phyloP scores from a whole-genome alignment of 2,329 filamentous ascomycete species.

The Colletotrichum sp. region DNA sequence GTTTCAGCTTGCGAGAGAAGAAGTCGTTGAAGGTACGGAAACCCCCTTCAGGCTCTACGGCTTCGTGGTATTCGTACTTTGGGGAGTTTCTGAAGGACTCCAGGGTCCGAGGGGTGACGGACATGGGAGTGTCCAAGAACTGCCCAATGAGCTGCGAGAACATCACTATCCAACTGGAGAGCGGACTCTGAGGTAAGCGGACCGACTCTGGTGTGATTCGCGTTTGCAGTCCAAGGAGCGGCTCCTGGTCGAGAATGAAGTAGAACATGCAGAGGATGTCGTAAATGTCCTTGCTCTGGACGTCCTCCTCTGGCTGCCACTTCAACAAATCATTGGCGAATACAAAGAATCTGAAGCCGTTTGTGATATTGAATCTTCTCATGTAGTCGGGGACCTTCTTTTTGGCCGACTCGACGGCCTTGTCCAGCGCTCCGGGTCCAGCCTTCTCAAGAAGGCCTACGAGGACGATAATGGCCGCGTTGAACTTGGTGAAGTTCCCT shows the following conservation, averaged over 20 bases:
- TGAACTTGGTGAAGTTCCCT: not conserved
- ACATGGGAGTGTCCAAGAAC: conserved; percentile 36
- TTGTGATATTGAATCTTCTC: not conserved
- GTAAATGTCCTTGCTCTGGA: conserved; percentile 39
- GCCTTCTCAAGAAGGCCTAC: not conserved
- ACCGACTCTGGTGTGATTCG: conserved; percentile 32
- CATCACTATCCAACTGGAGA: conserved; percentile 43
- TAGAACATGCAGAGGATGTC: conserved; percentile 43
- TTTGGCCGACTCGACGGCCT: not conserved
- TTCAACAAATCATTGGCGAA: conserved; percentile 34
- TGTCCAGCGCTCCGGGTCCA: not conserved
- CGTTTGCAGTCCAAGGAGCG: conserved; percentile 24
- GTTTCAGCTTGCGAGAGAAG: conserved; percentile 41
- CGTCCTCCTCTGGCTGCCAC: conserved; percentile 41
- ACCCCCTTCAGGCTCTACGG: conserved; percentile 32
- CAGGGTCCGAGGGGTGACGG: conserved; percentile 33
- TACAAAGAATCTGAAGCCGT: conserved; percentile 22
- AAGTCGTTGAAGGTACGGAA: conserved; percentile 45
- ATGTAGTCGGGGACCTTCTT: not conserved
- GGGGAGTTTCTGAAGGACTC: conserved; percentile 35
- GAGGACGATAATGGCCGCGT: not conserved
- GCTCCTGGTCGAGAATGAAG: conserved; percentile 40
- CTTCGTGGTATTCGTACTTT: conserved; percentile 34
- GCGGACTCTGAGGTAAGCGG: conserved; percentile 31
- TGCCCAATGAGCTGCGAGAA: conserved; percentile 39